Percentiles rank a stretch among this genome's conserved stretches.
Evolutionary conservation across 768 basidiomycete genomes (phyloP).

Genomic region (Mycena alexandri): DNA sequence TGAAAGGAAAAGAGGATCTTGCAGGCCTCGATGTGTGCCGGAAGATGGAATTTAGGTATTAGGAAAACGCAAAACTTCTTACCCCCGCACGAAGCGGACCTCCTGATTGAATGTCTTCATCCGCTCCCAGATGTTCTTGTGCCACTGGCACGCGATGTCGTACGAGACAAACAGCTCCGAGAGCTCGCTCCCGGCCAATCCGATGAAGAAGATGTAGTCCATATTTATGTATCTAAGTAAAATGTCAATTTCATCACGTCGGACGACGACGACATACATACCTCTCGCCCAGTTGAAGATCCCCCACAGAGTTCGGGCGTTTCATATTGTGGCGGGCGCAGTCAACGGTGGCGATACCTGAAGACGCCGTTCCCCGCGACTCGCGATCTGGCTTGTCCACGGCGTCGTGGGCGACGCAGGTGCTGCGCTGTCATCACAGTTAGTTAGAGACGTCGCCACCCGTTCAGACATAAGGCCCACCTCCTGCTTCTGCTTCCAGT

Average conservation of each 20-base stretch:
- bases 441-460: too few species aligned
- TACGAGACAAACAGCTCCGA: conserved; percentile 40
- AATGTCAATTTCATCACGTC: too few species aligned
- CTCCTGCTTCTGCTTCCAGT: conserved; percentile 8
- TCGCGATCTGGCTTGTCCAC: conserved; percentile 28
- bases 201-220: conserved; percentile 45
- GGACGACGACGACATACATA: conserved; percentile 2
- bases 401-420: conserved; percentile 13
- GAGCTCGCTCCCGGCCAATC: conserved; percentile 28
- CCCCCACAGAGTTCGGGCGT: conserved; percentile 34
- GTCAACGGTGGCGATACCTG: conserved; percentile 36
- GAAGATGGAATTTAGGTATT: conserved; percentile 48
- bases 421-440: not conserved
- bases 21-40: conserved; percentile 42
- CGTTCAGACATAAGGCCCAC: not conserved
- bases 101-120: conserved; percentile 1
- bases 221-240: conserved; percentile 37
- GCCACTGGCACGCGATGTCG: conserved; percentile 48
- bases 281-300: conserved; percentile 38
- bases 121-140: conserved; percentile 36
- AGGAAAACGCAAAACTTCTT: conserved; percentile 15
- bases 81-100: not conserved
- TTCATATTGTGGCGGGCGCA: conserved; percentile 38
- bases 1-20: conserved; percentile 48
- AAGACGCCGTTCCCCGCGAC: conserved; percentile 27